Percentiles rank a stretch among this genome's conserved stretches.
Conservation (phyloP, 2,329 filamentous ascomycete species). For the Clarireedia monteithiana region DNA sequence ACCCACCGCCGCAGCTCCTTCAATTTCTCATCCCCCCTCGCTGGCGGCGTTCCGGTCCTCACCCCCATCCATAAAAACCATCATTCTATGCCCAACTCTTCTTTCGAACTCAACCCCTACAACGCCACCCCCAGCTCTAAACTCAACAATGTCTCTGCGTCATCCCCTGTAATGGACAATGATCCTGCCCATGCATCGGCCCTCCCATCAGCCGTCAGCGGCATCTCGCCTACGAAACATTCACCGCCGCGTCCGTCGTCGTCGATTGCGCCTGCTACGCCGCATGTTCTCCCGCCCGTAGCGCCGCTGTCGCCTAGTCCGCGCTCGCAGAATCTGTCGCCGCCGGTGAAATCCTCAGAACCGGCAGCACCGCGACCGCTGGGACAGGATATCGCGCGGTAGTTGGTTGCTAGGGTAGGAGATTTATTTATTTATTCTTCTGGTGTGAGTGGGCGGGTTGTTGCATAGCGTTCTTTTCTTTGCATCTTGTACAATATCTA, state of each 20-base stretch:
- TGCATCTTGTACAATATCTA: too few relatives aligned
- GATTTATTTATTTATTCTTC: too few relatives aligned
- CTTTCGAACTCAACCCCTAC: conserved; percentile 10
- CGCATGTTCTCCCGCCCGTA: conserved; percentile 48
- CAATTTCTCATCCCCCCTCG: conserved; percentile 26
- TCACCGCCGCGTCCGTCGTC: conserved; percentile 24
- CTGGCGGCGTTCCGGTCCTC: conserved; percentile 21
- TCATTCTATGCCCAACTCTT: conserved; percentile 10
- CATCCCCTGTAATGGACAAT: conserved; percentile 9
- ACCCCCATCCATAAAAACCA: conserved; percentile 21
- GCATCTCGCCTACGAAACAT: conserved; percentile 40
- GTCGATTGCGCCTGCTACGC: conserved; percentile 22
- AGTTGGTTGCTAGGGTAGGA: background rate
- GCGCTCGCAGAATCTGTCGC: conserved; percentile 48
- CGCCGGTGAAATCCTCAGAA: conserved; percentile 46
- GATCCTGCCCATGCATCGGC: conserved; percentile 20
- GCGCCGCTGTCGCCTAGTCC: conserved; percentile 51
- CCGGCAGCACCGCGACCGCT: background rate
- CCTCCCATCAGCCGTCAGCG: conserved; percentile 30
- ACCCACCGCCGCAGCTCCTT: conserved; percentile 21
- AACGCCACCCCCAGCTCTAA: conserved; percentile 5
- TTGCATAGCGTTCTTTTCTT: too few relatives aligned
- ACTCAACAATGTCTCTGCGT: conserved; percentile 1
- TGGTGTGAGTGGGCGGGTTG: too few relatives aligned
- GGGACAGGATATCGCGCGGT: background rate